phyloP scores from a whole-genome alignment of 2,329 filamentous ascomycete genomes.

The Paramyrothecium sp. region DNA sequence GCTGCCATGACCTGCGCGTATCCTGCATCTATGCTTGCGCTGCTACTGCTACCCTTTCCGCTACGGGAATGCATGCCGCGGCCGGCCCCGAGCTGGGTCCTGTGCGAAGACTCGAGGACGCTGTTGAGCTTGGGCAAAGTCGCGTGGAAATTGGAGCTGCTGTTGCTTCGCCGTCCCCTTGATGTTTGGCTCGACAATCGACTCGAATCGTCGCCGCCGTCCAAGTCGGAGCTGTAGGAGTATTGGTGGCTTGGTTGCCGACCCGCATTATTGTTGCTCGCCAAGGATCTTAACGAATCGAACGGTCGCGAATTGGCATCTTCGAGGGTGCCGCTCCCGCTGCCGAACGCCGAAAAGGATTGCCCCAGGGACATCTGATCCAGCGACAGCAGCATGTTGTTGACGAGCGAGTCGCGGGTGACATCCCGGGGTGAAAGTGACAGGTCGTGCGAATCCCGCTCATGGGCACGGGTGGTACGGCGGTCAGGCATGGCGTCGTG shows the following conservation, averaged over 20 bases:
- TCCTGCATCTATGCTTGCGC: conserved; percentile 65
- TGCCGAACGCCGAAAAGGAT: conserved; percentile 16
- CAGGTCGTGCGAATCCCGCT: conserved; percentile 78
- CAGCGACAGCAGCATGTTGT: conserved; percentile 92
- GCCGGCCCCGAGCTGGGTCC: conserved; percentile 35
- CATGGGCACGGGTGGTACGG: conserved; percentile 19
- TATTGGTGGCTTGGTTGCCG: conserved; percentile 35
- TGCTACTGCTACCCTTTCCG: conserved; percentile 67
- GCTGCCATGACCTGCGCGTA: conserved; percentile 50
- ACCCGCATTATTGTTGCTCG: conserved; percentile 8
- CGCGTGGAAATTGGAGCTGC: conserved; percentile 69
- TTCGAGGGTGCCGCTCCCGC: conserved; percentile 14
- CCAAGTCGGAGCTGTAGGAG: conserved; percentile 63
- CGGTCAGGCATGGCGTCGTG: conserved; percentile 21
- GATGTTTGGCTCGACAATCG: conserved; percentile 51
- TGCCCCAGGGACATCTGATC: conserved; percentile 72
- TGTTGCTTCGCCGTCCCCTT: conserved; percentile 72
- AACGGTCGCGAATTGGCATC: conserved; percentile 14
- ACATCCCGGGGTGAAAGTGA: conserved; percentile 74
- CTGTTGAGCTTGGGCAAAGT: conserved; percentile 62
- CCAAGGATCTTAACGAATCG: conserved; percentile 13
- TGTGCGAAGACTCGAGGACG: conserved; percentile 47
- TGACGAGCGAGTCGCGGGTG: conserved; percentile 86
- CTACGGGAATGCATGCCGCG: conserved; percentile 48
- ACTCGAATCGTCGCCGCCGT: conserved; percentile 52